Evolutionary conservation across 2,329 filamentous ascomycete genomes (phyloP).

Genomic region (Fusarium anguioides): DNA sequence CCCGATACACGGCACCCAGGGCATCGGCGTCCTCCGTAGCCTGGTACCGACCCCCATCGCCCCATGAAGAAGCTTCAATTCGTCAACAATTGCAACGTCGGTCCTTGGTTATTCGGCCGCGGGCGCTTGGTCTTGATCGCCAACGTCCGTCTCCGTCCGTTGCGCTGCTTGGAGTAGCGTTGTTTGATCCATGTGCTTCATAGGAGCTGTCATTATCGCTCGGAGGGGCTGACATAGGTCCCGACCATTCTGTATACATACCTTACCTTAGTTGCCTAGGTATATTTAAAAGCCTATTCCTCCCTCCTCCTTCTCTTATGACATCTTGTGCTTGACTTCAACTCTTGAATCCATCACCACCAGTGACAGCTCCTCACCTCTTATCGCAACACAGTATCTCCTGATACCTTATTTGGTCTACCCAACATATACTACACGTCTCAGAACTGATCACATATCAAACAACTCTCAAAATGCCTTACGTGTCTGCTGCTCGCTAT

Average conservation of each 20-base stretch:
- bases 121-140: slow-evolving; percentile 39
- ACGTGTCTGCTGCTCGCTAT: slow-evolving; percentile 75
- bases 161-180: slow-evolving; percentile 27
- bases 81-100: slow-evolving; percentile 23
- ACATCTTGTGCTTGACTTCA: background rate
- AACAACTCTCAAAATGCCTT: slow-evolving; percentile 58
- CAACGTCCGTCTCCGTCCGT: slow-evolving; percentile 41
- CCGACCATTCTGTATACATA: slow-evolving; percentile 13
- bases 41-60: slow-evolving; percentile 40
- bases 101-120: slow-evolving; percentile 26
- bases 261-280: background rate
- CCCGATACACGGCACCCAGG: slow-evolving; percentile 35
- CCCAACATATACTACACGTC: slow-evolving; percentile 7
- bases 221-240: slow-evolving; percentile 34
- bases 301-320: slow-evolving; percentile 3
- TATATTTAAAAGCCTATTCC: slow-evolving; percentile 37
- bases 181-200: background rate
- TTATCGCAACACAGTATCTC: slow-evolving; percentile 1
- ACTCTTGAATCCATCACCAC: background rate
- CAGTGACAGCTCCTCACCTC: slow-evolving; percentile 1
- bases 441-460: slow-evolving; percentile 9
- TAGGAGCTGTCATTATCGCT: slow-evolving; percentile 20
- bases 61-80: slow-evolving; percentile 39
- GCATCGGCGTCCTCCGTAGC: slow-evolving; percentile 46
- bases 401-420: background rate